phyloP scores from a whole-genome alignment of 2,329 filamentous ascomycete species.

The Parasarocladium wereldwijsianum region DNA sequence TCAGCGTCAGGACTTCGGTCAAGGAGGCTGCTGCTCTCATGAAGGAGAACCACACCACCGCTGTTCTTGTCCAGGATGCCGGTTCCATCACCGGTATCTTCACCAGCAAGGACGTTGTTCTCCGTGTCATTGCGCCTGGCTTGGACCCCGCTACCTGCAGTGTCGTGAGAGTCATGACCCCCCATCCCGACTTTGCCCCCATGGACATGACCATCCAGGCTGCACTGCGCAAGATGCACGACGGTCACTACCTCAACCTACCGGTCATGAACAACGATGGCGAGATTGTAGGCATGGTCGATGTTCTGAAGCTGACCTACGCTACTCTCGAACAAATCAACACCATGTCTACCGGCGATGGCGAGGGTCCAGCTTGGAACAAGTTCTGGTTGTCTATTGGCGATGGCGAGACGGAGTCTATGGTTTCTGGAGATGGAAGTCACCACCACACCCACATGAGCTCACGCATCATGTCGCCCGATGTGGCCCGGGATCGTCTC shows the following conservation, averaged over 20 bases:
- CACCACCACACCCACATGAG: slow-evolving; percentile 48
- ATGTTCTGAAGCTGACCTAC: slow-evolving; percentile 95
- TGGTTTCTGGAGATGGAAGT: slow-evolving; percentile 79
- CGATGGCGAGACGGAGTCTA: slow-evolving; percentile 85
- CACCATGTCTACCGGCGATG: slow-evolving; percentile 77
- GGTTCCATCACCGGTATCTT: slow-evolving; percentile 98
- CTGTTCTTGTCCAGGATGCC: slow-evolving; percentile 89
- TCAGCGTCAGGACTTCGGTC: slow-evolving; percentile 89
- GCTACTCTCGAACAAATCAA: slow-evolving; percentile 97
- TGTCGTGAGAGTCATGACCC: slow-evolving; percentile 97
- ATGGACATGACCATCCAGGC: slow-evolving; percentile 99
- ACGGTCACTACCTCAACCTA: slow-evolving; percentile 95
- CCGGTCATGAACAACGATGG: slow-evolving; percentile 96
- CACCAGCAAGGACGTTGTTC: slow-evolving; percentile 96
- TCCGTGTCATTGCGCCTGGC: slow-evolving; percentile 93
- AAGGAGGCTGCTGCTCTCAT: slow-evolving; percentile 90
- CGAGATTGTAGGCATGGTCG: slow-evolving; percentile 98
- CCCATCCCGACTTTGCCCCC: slow-evolving; percentile 94
- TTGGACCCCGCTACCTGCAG: slow-evolving; percentile 91
- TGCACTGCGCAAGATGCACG: slow-evolving; percentile 97
- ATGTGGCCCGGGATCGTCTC: slow-evolving; percentile 54
- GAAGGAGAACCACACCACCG: slow-evolving; percentile 98
- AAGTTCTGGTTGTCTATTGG: slow-evolving; percentile 94
- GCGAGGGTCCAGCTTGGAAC: slow-evolving; percentile 95
- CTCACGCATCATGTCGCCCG: slow-evolving; percentile 67